Percentiles rank a stretch among this genome's conserved stretches.
Conservation (phyloP, 768 basidiomycete species). For the Kwoniella europaea region DNA sequence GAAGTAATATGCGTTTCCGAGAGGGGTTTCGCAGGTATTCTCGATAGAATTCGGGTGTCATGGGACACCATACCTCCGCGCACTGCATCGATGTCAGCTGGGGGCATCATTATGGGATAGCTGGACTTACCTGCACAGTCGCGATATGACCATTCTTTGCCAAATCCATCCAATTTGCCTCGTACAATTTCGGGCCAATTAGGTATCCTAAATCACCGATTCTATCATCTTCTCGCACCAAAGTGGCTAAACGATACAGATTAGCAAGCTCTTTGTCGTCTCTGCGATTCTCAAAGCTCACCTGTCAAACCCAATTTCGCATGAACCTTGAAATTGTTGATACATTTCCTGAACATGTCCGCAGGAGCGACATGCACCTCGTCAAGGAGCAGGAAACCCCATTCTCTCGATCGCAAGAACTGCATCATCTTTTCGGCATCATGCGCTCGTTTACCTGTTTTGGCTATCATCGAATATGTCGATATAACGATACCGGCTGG, state of each 20-base stretch:
- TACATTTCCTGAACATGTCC: slow-evolving; percentile 96
- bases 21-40: slow-evolving; percentile 87
- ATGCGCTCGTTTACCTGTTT: slow-evolving; percentile 97
- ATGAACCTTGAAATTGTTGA: slow-evolving; percentile 98
- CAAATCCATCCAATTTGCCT: slow-evolving; percentile 99
- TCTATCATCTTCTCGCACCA: slow-evolving; percentile 98
- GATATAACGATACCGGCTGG: slow-evolving; percentile 98
- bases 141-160: slow-evolving; percentile 99
- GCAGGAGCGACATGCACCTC: slow-evolving; percentile 99
- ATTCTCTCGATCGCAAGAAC: slow-evolving; percentile 94
- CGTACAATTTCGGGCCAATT: slow-evolving; percentile 98
- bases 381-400: slow-evolving; percentile 97
- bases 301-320: slow-evolving; percentile 97
- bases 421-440: slow-evolving; percentile 99
- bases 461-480: slow-evolving; percentile 99
- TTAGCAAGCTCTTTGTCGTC: slow-evolving; percentile 8
- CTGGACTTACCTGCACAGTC: slow-evolving; percentile 84
- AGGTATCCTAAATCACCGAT: slow-evolving; percentile 98
- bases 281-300: slow-evolving; percentile 57
- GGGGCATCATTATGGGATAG: background rate
- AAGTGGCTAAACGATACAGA: slow-evolving; percentile 69
- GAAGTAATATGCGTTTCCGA: slow-evolving; percentile 90
- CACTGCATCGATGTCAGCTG: slow-evolving; percentile 65
- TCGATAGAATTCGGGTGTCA: slow-evolving; percentile 99
- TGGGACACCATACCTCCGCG: slow-evolving; percentile 99